These are phyloP conservation scores for Knoxia roxburghii DNA, from an alignment of 257 asterid species.

Conservation along the genomic window DNA sequence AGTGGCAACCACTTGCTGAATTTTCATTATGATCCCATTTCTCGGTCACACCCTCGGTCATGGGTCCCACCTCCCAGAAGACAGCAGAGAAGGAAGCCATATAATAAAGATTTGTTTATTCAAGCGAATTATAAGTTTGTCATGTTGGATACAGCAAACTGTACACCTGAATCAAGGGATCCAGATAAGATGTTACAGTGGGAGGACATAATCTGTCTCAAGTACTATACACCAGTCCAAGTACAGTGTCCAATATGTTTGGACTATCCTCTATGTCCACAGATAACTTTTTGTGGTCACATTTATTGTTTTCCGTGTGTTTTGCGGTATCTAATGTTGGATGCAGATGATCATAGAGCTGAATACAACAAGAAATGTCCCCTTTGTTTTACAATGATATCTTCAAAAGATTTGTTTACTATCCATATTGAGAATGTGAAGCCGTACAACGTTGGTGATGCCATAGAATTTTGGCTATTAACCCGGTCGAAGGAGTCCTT, in stretches of 20 bases:
- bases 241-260: conserved; percentile 92
- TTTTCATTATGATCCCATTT: conserved; percentile 78
- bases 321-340: conserved; percentile 62
- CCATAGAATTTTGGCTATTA: conserved; percentile 59
- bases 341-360: conserved; percentile 43
- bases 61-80: conserved; percentile 61
- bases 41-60: conserved; percentile 52
- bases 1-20: conserved; percentile 86
- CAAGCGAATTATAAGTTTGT: conserved; percentile 97
- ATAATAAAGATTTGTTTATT: conserved; percentile 87
- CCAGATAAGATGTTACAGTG: conserved; percentile 84
- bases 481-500: conserved; percentile 73
- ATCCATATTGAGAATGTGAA: conserved; percentile 60
- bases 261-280: conserved; percentile 86
- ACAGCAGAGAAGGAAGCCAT: conserved; percentile 63
- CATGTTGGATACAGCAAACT: conserved; percentile 66
- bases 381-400: conserved; percentile 75
- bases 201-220: conserved; percentile 91
- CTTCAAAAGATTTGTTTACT: conserved; percentile 77
- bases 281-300: conserved; percentile 95
- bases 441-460: conserved; percentile 54
- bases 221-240: conserved; percentile 59
- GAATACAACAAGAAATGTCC: conserved; percentile 89
- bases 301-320: conserved; percentile 94
- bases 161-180: conserved; percentile 56